Percentiles rank a stretch among this genome's conserved stretches.
These are phyloP conservation scores for Caryopteris hybrid DNA, from an alignment of 305 asterid species.

Conservation along the genomic window DNA sequence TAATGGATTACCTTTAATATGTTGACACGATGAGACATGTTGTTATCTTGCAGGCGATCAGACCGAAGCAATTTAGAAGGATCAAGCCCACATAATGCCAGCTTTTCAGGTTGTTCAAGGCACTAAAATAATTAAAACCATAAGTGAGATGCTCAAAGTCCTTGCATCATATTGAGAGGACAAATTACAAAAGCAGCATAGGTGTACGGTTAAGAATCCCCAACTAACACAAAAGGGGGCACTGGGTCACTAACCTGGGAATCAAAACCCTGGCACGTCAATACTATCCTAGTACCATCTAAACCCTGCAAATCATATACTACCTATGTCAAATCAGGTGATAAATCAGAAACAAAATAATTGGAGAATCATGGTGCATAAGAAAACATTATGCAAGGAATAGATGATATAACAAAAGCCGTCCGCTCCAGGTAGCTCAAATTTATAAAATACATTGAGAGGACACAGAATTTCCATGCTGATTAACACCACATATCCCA, in stretches of 20 bases:
- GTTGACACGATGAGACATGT: constrained; percentile 63
- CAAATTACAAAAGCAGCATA: background rate
- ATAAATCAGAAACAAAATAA: constrained; percentile 1
- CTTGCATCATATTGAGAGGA: constrained; percentile 1
- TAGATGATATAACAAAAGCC: too few species aligned
- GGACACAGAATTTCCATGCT: background rate
- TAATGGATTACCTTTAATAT: constrained; percentile 53
- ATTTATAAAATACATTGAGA: background rate
- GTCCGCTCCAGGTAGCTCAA: background rate
- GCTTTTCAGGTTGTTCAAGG: constrained; percentile 77
- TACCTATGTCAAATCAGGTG: constrained; percentile 6
- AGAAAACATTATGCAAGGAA: background rate
- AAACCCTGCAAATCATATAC: constrained; percentile 56
- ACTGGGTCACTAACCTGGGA: constrained; percentile 56
- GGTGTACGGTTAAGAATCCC: background rate
- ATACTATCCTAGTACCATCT: constrained; percentile 54
- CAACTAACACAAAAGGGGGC: constrained; percentile 10
- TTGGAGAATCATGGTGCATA: background rate
- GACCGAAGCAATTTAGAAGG: constrained; percentile 58
- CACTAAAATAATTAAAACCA: constrained; percentile 34
- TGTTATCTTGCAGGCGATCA: constrained; percentile 81
- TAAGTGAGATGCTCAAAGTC: background rate
- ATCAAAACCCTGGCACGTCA: constrained; percentile 73
- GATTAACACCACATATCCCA: background rate
- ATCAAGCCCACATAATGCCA: constrained; percentile 80